phyloP scores from a whole-genome alignment of 306 rosid species.

The Medicago arabica region DNA sequence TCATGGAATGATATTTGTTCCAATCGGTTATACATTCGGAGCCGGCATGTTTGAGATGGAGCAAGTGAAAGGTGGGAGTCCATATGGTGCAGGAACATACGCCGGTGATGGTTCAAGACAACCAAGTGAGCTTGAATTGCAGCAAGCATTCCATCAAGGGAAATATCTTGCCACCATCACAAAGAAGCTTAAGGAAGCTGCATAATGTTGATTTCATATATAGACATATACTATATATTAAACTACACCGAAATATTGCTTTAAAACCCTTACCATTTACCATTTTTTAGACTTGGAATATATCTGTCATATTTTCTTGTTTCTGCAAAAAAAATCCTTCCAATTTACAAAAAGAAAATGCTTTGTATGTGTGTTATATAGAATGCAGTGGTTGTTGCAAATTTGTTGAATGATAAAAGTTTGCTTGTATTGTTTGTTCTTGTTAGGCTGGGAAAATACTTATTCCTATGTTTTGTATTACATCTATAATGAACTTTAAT shows the following conservation, averaged over 20 bases:
- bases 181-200: slow-evolving; percentile 89
- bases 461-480: slow-evolving; percentile 26
- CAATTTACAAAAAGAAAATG: slow-evolving; percentile 34
- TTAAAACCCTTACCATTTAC: slow-evolving; percentile 42
- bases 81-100: slow-evolving; percentile 91
- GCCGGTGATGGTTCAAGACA: slow-evolving; percentile 96
- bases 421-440: slow-evolving; percentile 42
- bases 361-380: slow-evolving; percentile 57
- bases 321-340: slow-evolving; percentile 39
- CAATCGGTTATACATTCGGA: slow-evolving; percentile 89
- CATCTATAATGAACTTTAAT: slow-evolving; percentile 29
- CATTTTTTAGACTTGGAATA: slow-evolving; percentile 51
- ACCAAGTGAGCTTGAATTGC: slow-evolving; percentile 79
- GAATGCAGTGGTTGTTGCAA: slow-evolving; percentile 43
- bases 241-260: slow-evolving; percentile 43
- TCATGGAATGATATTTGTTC: slow-evolving; percentile 92
- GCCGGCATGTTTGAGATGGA: slow-evolving; percentile 99
- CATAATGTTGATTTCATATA: slow-evolving; percentile 46
- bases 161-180: slow-evolving; percentile 83
- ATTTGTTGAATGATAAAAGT: slow-evolving; percentile 50
- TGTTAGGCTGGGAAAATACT: slow-evolving; percentile 28
- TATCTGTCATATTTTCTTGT: slow-evolving; percentile 48
- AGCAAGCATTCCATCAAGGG: slow-evolving; percentile 96
- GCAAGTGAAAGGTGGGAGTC: slow-evolving; percentile 94
- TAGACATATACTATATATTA: slow-evolving; percentile 39